Evolutionary conservation across 805 yeast species (phyloP).

Genomic region (Yarrowia divulgata): DNA sequence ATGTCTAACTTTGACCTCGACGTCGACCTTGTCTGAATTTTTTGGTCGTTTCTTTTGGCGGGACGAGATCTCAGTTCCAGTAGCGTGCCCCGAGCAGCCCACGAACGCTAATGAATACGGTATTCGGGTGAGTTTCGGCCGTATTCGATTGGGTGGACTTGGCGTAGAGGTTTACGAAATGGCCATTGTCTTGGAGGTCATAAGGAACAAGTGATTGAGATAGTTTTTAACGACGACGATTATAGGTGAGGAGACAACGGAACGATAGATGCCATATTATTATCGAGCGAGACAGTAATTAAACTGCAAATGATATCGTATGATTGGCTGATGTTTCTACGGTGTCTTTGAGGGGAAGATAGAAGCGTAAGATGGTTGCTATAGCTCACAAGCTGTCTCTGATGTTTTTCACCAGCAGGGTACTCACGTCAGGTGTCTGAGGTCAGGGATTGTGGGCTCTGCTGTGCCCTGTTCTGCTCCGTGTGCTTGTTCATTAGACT

Average conservation of each 20-base stretch:
- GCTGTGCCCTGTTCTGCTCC: neutral
- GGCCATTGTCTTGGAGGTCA: no score
- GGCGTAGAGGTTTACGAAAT: no score
- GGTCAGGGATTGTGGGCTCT: no score
- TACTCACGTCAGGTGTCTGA: no score
- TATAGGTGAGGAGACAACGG: no score
- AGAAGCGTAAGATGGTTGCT: neutral
- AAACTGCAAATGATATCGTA: neutral
- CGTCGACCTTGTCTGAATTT: neutral
- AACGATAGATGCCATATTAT: neutral
- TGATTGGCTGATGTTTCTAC: neutral
- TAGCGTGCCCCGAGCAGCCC: neutral
- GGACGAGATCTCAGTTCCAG: neutral
- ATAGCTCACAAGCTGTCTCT: neutral
- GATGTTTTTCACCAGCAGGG: neutral
- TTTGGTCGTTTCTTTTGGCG: neutral
- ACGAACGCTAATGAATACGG: conserved; percentile 5
- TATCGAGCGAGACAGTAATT: conserved; percentile 2
- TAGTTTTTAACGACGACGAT: neutral
- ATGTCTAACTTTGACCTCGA: neutral
- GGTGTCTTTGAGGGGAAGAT: no score
- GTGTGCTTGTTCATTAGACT: neutral
- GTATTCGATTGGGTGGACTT: neutral
- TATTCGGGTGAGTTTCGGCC: neutral
- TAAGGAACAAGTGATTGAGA: neutral